Evolutionary conservation across 1,284 basidiomycete species (phyloP).

Genomic region (Ustilago crameri): DNA sequence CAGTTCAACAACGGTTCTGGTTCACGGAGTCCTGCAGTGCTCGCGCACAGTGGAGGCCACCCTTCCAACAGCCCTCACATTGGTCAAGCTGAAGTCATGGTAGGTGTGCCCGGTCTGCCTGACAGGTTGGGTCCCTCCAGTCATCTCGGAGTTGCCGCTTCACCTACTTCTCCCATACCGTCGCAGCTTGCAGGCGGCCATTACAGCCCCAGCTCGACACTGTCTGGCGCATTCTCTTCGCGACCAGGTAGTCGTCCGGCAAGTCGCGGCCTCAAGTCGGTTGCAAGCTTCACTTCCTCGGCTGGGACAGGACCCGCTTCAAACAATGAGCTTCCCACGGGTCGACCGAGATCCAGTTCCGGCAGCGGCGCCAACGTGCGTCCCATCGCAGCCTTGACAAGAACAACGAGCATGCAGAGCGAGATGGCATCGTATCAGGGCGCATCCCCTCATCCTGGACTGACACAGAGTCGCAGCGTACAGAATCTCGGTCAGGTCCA

Average conservation of each 20-base stretch:
- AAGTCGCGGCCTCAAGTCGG: conserved; percentile 51
- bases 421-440: conserved; percentile 23
- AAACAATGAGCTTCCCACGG: conserved; percentile 15
- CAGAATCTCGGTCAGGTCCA: conserved; percentile 36
- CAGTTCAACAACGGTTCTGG: conserved; percentile 6
- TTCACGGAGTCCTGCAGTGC: conserved; percentile 2
- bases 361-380: conserved; percentile 18
- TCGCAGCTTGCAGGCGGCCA: conserved; percentile 32
- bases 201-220: conserved; percentile 47
- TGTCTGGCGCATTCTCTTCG: conserved; percentile 51
- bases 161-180: conserved; percentile 34
- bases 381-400: conserved; percentile 36
- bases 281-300: conserved; percentile 52
- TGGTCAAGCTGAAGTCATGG: conserved; percentile 13
- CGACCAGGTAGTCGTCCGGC: conserved; percentile 47
- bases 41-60: conserved; percentile 1
- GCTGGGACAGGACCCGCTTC: conserved; percentile 29
- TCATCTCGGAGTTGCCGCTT: conserved; percentile 35
- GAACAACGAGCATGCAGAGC: conserved; percentile 49
- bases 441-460: conserved; percentile 18
- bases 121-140: conserved; percentile 18
- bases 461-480: conserved; percentile 44
- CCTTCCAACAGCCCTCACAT: conserved; percentile 10
- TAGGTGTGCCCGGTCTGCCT: conserved; percentile 24
- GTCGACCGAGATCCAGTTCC: conserved; percentile 39